Base-by-base conservation (phyloP, 257 asterid genomes). In the Solanum pinnatisectum region DNA sequence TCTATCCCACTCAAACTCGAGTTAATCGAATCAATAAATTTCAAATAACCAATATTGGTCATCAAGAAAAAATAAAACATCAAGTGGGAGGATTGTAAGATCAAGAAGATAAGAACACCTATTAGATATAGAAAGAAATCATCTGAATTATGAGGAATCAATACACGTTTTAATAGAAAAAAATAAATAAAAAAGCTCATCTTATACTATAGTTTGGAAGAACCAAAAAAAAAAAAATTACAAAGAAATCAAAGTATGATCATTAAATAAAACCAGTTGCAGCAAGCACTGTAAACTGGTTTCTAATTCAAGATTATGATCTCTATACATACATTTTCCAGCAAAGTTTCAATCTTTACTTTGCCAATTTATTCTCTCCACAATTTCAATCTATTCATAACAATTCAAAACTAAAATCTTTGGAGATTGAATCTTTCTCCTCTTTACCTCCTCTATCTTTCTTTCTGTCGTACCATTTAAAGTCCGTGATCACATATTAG, bases 281-380 rank as follows among this genome's bases (percentile, higher is more conserved):
- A 90, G 90, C 86, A 76, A 78, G 65, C n/a, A 74, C 87, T 27
- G 77, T 33, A 30, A 40, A 27, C 35, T 74, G 49, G 85, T 14
- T 84, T 89, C 90, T 91, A 85, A 88, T 93, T 91, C 91, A 85
- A 87, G 92, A 88, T 88, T 87, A 86, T 89, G 90, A 89, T 90
- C 87, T 90, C 93, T 92, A 92, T 91, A 91, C 93, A 92, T 91
- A 91, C 93, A 90, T 88, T 89, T 90, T 89, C 30, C 90, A 84
- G 94, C 90, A 92, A 88, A 84, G 72, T 86, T 70, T 22, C 40
- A 68, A 39, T 84, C 86, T 86, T 88, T 83, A 82, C 88, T 87
- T 91, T 87, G 88, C 92, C 89, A 70, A 89, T 91, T 92, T 88
- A 88, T 92, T 92, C 49, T 88, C 89, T 65, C 87, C 92, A 91